Evolutionary conservation across 164 flowering plant species (phyloP), one percentile per base, ranked within the genome.

Genomic region (Magnolia sinica): DNA sequence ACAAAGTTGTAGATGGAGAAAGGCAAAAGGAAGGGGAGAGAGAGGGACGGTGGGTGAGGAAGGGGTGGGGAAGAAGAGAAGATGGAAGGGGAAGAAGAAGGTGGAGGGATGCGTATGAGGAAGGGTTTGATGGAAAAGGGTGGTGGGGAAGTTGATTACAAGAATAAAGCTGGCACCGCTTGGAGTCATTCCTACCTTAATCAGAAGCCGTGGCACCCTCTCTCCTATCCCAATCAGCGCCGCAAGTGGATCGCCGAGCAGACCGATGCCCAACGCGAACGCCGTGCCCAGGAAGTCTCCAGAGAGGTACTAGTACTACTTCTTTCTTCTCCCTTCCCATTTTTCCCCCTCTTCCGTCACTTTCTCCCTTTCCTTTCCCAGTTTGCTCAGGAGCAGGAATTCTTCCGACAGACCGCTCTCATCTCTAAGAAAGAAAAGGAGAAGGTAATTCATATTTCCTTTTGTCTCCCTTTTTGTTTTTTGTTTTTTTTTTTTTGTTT

Each of bases 171-270:
- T 0, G 99, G 99, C 2, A 96, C 99, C 0, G 98, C 99, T 0
- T 96, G 98, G 99, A 92, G 97, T 80, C 99, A 96, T 79, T 79
- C 84, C 16, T 96, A 77, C 79, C 91, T 96, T 22, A 96, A 96
- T 79, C 99, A 96, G 86, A 96, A 96, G 84, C 99, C 99, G 16
- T 96, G 99, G 99, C 99, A 96, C 74, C 99, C 99, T 51, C 92
- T 96, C 78, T 96, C 99, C 10, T 96, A 96, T 69, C 99, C 98
- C 23, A 96, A 96, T 79, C 99, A 96, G 74, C 98, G 97, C 74
- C 94, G 98, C 82, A 96, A 96, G 78, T 92, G 99, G 98, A 94
- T 96, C 74, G 94, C 97, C 81, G 97, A 94, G 76, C 98, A 96
- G 79, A 87, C 91, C 75, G 88, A 91, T 78, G 91, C 97, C 63